These are phyloP conservation scores for Quercus ilex DNA, from an alignment of 306 rosid genomes.

Conservation along the genomic window DNA sequence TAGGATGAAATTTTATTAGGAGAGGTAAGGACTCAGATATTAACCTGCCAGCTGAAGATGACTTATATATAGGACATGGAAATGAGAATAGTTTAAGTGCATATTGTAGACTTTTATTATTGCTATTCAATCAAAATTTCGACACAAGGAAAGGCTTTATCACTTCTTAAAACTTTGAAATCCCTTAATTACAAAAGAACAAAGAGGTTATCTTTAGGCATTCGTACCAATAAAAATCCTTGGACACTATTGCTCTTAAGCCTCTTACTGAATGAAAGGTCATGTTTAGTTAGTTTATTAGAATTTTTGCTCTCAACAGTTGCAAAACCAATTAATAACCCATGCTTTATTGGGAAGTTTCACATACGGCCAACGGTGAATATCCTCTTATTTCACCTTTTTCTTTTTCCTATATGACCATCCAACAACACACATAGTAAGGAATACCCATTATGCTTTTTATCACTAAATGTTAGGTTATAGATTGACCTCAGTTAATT, in stretches of 20 bases:
- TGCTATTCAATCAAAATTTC: too few species aligned
- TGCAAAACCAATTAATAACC: neutral
- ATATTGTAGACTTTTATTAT: too few species aligned
- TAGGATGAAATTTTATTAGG: neutral
- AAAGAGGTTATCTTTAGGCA: neutral
- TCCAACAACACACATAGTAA: neutral
- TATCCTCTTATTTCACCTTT: neutral
- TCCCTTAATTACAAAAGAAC: neutral
- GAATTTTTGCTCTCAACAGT: neutral
- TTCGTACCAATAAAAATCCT: neutral
- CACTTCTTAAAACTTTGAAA: neutral
- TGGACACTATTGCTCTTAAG: neutral
- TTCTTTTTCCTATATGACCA: neutral
- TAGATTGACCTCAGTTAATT: too few species aligned
- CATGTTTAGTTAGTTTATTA: neutral
- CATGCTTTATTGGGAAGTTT: too few species aligned
- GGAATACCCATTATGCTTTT: too few species aligned
- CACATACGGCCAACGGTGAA: neutral
- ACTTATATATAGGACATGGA: neutral
- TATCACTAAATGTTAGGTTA: too few species aligned
- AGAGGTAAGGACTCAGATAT: neutral
- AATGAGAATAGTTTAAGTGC: too few species aligned
- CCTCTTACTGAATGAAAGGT: neutral
- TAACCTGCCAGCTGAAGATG: neutral
- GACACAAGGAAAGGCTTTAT: too few species aligned